Evolutionary conservation across 768 basidiomycete species (phyloP).

Genomic region (Macrolepiota dolichaula): DNA sequence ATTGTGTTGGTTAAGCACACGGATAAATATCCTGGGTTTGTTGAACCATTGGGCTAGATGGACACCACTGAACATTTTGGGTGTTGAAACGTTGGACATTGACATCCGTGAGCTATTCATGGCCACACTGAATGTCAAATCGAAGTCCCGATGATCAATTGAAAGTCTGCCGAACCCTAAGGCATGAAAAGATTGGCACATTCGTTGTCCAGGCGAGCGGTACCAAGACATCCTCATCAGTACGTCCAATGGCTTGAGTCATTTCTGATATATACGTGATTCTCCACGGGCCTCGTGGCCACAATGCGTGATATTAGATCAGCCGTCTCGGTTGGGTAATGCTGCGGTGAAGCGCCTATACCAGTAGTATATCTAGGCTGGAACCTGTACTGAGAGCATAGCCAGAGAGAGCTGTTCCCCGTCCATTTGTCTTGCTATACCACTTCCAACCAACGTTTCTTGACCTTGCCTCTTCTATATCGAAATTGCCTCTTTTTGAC

Average conservation of each 20-base stretch:
- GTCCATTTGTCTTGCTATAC: background rate
- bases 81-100: too few relatives aligned
- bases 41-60: too few relatives aligned
- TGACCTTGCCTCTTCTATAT: background rate
- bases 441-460: background rate
- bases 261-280: conserved; percentile 1
- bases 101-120: too few relatives aligned
- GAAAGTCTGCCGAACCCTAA: background rate
- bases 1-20: background rate
- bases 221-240: background rate
- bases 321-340: background rate
- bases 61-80: too few relatives aligned
- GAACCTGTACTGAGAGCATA: background rate
- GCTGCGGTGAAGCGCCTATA: background rate
- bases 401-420: background rate
- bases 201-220: background rate
- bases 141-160: too few relatives aligned
- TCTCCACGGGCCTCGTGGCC: background rate
- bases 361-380: background rate
- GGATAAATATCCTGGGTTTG: too few relatives aligned
- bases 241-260: background rate
- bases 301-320: conserved; percentile 4
- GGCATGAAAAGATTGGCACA: background rate
- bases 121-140: too few relatives aligned
- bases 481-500: background rate